Evolutionary conservation across 139 green algal species (phyloP).

Genomic region (Chlamydomonas eustigma): DNA sequence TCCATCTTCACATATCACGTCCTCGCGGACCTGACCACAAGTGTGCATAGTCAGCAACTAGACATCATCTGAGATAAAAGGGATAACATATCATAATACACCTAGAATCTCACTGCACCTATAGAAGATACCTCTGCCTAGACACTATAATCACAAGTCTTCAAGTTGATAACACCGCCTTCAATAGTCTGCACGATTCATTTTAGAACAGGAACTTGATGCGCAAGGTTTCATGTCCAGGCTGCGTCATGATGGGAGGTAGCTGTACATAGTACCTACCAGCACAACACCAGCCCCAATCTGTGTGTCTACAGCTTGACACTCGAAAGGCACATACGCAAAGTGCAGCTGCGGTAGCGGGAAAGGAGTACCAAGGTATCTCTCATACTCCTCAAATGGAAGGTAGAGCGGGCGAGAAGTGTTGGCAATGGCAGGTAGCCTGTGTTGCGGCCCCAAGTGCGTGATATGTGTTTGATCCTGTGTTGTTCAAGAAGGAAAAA

Average conservation of each 20-base stretch:
- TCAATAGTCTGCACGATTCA: too few relatives aligned
- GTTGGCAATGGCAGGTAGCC: background rate
- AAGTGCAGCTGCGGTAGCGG: conserved; percentile 14
- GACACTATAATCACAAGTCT: too few relatives aligned
- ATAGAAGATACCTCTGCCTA: background rate
- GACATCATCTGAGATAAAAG: too few relatives aligned
- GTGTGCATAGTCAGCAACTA: too few relatives aligned
- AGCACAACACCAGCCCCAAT: conserved; percentile 23
- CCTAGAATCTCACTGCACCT: too few relatives aligned
- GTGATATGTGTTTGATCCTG: conserved; percentile 29
- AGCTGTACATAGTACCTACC: conserved; percentile 22
- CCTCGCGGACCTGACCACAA: conserved; percentile 22
- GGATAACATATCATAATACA: too few relatives aligned
- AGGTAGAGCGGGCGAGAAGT: conserved; percentile 33
- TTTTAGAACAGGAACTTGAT: too few relatives aligned
- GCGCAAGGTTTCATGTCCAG: too few relatives aligned
- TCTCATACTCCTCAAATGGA: conserved; percentile 31
- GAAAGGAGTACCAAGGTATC: conserved; percentile 10
- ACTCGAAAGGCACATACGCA: conserved; percentile 21
- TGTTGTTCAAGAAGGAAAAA: background rate
- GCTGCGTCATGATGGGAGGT: too few relatives aligned
- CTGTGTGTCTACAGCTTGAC: background rate
- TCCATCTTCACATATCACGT: conserved; percentile 21
- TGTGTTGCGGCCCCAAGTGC: conserved; percentile 13
- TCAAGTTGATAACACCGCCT: too few relatives aligned